Base-by-base conservation (phyloP, 1,139 yeast genomes). In the Diutina neorugosa region DNA sequence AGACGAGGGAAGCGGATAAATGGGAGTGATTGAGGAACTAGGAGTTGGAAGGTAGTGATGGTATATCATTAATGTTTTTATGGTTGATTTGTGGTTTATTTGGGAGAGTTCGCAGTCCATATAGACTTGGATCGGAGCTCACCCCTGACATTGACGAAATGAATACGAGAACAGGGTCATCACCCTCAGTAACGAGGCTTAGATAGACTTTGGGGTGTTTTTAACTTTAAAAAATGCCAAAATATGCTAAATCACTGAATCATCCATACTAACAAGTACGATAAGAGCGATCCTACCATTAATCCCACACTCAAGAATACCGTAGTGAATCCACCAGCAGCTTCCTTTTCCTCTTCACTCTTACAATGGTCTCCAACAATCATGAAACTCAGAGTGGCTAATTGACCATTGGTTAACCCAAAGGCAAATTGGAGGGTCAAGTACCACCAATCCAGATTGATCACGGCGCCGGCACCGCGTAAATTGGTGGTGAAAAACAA, bases 321-420 rank as follows among this genome's bases (percentile, higher is more conserved):
- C 1, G 89, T 81, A 54, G 95, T 86, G 65, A 90, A 86, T 3
- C 96, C 97, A 44, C 97, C 96, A 0, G 98, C 96, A 0, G 96
- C 96, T 58, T 87, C 90, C 65, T 82, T 84, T 62, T 88, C 94
- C 20, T 77, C 77, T 50, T 80, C 86, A 14, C 73, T 72, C 40
- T 74, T 77, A 56, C 84, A 73, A 54, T 74, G 72, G 19, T 74
- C 73, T 0, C 91, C 85, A 6, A 91, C 87, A 47, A 77, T 75
- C 91, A 91, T 89, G 67, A 91, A 86, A 55, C 90, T 78, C 23
- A 90, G 79, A 5, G 96, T 84, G 54, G 87, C 77, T 44, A 87
- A 72, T 61, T 90, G 96, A 4, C 98, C 98, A 63, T 88, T 90
- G 7, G 96, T 80, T 51, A 88, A 62, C 0, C 98, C 98, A 70